Percentiles rank a stretch among this genome's conserved stretches.
Evolutionary conservation across 139 green algal genomes (phyloP).

Genomic region (Parachlorella kessleri): DNA sequence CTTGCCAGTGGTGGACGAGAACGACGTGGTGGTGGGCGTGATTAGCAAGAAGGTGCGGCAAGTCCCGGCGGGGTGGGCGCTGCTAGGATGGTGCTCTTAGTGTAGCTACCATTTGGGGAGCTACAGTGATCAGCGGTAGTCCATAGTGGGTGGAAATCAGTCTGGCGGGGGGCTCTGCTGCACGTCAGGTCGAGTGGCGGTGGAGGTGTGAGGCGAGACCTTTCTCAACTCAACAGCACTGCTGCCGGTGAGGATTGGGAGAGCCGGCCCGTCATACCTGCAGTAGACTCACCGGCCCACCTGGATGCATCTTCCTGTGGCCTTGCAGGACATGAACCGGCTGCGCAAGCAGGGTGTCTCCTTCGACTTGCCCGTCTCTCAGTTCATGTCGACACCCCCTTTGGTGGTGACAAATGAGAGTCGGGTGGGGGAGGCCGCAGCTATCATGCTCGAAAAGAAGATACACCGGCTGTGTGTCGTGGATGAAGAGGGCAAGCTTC

Average conservation of each 20-base stretch:
- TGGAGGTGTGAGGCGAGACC: no score
- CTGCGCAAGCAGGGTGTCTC: conserved; percentile 48
- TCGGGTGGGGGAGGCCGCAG: conserved; percentile 54
- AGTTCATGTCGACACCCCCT: conserved; percentile 68
- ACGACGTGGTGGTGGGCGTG: conserved; percentile 61
- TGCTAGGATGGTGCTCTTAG: no score
- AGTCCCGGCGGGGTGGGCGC: no score
- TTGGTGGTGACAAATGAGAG: conserved; percentile 48
- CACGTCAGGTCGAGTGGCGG: no score
- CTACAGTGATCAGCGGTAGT: no score
- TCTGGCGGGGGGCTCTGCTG: no score
- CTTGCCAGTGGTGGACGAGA: conserved; percentile 62
- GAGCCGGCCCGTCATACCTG: no score
- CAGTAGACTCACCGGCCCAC: neutral
- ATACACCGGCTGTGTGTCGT: conserved; percentile 76
- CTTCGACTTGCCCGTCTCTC: conserved; percentile 49
- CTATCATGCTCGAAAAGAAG: conserved; percentile 69
- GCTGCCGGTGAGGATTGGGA: no score
- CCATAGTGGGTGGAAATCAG: no score
- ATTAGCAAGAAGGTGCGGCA: conserved; percentile 62
- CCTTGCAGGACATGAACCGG: conserved; percentile 66
- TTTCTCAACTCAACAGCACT: no score
- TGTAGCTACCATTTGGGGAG: no score
- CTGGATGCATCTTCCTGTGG: neutral
- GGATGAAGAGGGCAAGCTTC: conserved; percentile 43